Evolutionary conservation across 306 rosid genomes (phyloP).

Genomic region (Inga leiocalycina): DNA sequence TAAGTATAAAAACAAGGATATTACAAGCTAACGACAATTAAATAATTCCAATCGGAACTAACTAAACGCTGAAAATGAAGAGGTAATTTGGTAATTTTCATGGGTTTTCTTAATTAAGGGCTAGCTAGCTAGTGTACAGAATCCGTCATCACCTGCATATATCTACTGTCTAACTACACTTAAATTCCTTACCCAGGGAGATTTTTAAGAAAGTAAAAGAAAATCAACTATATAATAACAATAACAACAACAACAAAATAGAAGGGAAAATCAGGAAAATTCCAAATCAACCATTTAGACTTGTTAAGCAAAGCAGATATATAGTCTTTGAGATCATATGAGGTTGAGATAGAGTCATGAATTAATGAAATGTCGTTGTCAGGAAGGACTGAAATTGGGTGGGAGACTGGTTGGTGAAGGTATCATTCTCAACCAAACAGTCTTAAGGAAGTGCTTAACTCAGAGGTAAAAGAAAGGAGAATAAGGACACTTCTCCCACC

Average conservation of each 20-base stretch:
- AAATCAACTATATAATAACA: background rate
- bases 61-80: background rate
- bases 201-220: background rate
- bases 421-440: constrained; percentile 39
- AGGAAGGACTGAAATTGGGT: constrained; percentile 24
- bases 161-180: background rate
- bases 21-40: background rate
- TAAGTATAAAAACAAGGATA: too few species aligned
- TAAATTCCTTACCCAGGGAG: background rate
- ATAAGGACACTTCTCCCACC: constrained; percentile 40
- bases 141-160: background rate
- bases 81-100: background rate
- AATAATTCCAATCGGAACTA: background rate
- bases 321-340: background rate
- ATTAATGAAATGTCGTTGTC: constrained; percentile 30
- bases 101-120: background rate
- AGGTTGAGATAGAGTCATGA: constrained; percentile 7
- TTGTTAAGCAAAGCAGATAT: constrained; percentile 25
- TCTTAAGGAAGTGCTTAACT: constrained; percentile 18
- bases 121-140: background rate
- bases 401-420: constrained; percentile 38
- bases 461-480: constrained; percentile 14
- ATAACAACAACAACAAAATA: background rate
- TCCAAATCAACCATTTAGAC: constrained; percentile 31
- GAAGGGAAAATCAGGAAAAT: background rate